Conservation (phyloP, 805 yeast genomes). For the Helenozyma rhizophorensis region DNA sequence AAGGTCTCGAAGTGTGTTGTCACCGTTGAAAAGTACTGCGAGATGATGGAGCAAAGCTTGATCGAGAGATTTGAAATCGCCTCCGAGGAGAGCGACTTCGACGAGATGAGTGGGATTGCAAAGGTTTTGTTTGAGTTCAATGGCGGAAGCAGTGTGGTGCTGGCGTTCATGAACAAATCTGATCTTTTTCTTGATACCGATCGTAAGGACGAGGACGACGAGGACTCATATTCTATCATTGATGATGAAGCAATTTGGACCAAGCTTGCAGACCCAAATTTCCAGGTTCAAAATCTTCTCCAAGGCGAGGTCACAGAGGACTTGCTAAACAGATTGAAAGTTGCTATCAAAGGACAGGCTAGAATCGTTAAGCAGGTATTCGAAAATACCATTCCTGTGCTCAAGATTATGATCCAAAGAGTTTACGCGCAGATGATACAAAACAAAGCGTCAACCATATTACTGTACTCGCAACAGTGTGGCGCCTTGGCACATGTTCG, state of each 20-base stretch:
- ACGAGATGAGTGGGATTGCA: conserved; percentile 73
- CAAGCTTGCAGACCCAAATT: conserved; percentile 55
- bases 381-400: conserved; percentile 61
- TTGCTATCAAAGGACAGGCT: conserved; percentile 67
- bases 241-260: conserved; percentile 54
- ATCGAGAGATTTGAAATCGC: conserved; percentile 68
- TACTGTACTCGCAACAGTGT: conserved; percentile 58
- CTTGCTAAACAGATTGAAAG: conserved; percentile 48
- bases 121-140: conserved; percentile 73
- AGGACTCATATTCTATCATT: conserved; percentile 28
- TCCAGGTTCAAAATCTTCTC: conserved; percentile 31
- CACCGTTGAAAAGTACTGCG: conserved; percentile 66
- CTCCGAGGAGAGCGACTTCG: conserved; percentile 63
- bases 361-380: conserved; percentile 72
- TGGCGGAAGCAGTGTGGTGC: conserved; percentile 79
- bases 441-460: conserved; percentile 50
- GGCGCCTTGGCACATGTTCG: conserved; percentile 73
- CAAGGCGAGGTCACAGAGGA: conserved; percentile 50
- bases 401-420: conserved; percentile 68
- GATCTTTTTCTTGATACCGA: conserved; percentile 57
- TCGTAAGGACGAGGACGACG: conserved; percentile 20
- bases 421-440: conserved; percentile 69
- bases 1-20: conserved; percentile 34
- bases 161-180: conserved; percentile 76
- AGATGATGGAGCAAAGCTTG: conserved; percentile 67